Evolutionary conservation across 2,329 filamentous ascomycete species (phyloP), one percentile per base, ranked within the genome.

Genomic region (Lachnellula willkommii): DNA sequence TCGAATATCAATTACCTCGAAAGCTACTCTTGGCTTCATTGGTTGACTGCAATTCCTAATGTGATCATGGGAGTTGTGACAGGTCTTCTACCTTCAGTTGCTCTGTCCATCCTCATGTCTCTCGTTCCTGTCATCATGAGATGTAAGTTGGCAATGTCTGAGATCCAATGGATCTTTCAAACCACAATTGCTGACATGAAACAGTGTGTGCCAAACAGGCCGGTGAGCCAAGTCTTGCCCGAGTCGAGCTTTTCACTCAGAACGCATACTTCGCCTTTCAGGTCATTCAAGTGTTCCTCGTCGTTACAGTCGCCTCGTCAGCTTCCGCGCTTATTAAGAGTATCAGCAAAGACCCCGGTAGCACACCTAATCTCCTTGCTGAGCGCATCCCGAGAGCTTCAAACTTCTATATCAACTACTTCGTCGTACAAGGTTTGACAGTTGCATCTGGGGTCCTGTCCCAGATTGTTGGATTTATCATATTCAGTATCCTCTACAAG

Each of bases 381-480:
- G 67, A 77, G 15, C 87, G 89, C 56, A 77, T 99, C 5, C 94
- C 94, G 17, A 85, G 82, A 54, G 85, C 90, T 0, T 92, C 91
- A 58, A 97, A 95, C 73, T 95, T 97, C 69, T 99, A 96, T 72
- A 86, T 97, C 20, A 90, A 88, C 0, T 99, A 97, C 74, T 95
- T 99, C 63, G 83, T 97, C 35, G 82, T 99, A 2, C 94, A 97
- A 72, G 95, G 93, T 36, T 72, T 97, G 56, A 87, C 86, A 1
- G 84, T 93, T 59, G 88, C 90, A 3, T 81, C 89, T 0, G 82
- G 85, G 47, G 81, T 88, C 1, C 72, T 97, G 5, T 77, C 95
- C 2, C 90, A 95, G 64, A 79, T 88, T 47, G 76, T 73, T 20
- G 90, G 90, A 15, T 79, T 97, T 50, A 72, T 92, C 47, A 72